Evolutionary conservation across 2,329 filamentous ascomycete genomes (phyloP).

Genomic region (Penicillium olsonii): DNA sequence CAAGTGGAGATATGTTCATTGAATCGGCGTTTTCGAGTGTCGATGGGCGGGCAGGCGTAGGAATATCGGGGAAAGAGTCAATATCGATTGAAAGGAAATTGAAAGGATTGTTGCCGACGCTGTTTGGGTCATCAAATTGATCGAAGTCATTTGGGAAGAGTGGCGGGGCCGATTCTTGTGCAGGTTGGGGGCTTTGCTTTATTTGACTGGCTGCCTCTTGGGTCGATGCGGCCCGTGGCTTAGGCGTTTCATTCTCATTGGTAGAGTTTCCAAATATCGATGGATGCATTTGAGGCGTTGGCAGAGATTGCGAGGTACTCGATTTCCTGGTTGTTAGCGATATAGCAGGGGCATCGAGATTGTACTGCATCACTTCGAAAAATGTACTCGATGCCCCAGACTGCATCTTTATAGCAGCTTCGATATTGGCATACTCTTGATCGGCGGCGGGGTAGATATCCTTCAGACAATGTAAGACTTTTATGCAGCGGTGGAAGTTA

Average conservation of each 20-base stretch:
- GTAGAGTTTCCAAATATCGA: background rate
- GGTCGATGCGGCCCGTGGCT: background rate
- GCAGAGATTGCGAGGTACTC: slow-evolving; percentile 17
- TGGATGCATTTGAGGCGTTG: slow-evolving; percentile 9
- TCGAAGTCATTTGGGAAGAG: slow-evolving; percentile 28
- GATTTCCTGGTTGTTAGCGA: slow-evolving; percentile 14
- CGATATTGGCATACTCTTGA: slow-evolving; percentile 56
- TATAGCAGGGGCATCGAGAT: slow-evolving; percentile 16
- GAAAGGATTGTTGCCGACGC: slow-evolving; percentile 18
- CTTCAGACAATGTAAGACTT: slow-evolving; percentile 77
- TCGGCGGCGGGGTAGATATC: slow-evolving; percentile 86
- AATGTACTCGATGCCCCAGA: slow-evolving; percentile 31
- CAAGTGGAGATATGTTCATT: slow-evolving; percentile 7
- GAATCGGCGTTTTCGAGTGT: slow-evolving; percentile 1
- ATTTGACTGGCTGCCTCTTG: slow-evolving; percentile 1
- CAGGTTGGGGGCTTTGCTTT: slow-evolving; percentile 10
- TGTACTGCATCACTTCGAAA: slow-evolving; percentile 35
- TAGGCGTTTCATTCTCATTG: background rate
- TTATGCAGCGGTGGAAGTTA: slow-evolving; percentile 82
- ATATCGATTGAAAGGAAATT: slow-evolving; percentile 28
- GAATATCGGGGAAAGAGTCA: slow-evolving; percentile 23
- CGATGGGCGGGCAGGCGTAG: slow-evolving; percentile 4
- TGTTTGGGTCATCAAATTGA: slow-evolving; percentile 17
- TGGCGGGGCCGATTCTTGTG: slow-evolving; percentile 2
- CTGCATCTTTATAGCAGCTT: slow-evolving; percentile 37